Base-by-base conservation (phyloP, 441 rosid species). In the Aquilaria agallochum region DNA sequence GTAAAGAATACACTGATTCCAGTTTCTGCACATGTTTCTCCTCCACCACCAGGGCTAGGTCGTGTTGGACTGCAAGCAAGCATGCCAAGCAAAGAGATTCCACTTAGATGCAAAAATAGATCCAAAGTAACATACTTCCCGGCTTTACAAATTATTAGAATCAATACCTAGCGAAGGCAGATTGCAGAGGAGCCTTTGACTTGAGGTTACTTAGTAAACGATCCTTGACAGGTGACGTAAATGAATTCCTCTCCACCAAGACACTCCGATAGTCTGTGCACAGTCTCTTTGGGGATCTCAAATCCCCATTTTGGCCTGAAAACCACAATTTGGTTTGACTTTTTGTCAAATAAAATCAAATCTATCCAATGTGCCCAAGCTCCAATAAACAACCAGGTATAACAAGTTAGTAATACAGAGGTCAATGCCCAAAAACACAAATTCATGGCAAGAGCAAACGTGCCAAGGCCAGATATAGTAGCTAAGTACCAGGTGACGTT, bases 1-100 rank as follows among this genome's bases (percentile, higher is more conserved):
- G 86, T 74, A 76, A 95, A 88, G 80, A 88, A 92, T 67, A 95
- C 78, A 74, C 75, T 88, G 70, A 92, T 88, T 63, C 92, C 99
- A 58, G 99, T 90, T 80, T 95, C 99, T n/a, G 99, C 99, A 66
- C 95, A 92, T 60, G 99, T 95, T 88, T 92, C 99, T 66, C 98
- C 99, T 60, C 91, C 92, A 20, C 96, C 90, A 69, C 93, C 92
- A n/a, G 98, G 99, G 76, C 74, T 85, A 64, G 95, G 99, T 53
- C 94, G 85, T 33, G 93, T 90, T 50, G 99, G 99, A 79, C 99
- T 95, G 83, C 68, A 70, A 31, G 69, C 30, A 76, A 33, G 9
- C 57, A 56, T 57, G 74, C 51, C 49, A 67, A 4, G 63, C 55
- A 62, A 50, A 42, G 53, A 60, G 67, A 55, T 57, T 27, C 42